These are phyloP conservation scores for Telopea speciosissima DNA, from an alignment of 177 flowering plant species.

Conservation along the genomic window DNA sequence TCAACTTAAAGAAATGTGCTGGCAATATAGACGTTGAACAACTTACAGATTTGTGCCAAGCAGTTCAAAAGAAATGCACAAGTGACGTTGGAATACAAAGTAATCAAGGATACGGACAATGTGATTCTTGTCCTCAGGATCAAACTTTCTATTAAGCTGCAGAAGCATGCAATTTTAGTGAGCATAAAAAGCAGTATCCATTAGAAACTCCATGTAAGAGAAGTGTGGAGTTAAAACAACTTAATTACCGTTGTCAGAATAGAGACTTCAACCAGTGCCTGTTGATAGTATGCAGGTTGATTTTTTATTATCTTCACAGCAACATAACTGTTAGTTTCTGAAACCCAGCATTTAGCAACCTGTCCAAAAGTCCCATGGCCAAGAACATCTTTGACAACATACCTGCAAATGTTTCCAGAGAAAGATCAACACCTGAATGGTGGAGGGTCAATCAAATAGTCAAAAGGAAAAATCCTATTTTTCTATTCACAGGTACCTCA, in stretches of 20 bases:
- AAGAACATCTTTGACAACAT: conserved; percentile 89
- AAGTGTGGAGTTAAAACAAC: neutral
- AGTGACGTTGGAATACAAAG: conserved; percentile 77
- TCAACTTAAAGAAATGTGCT: neutral
- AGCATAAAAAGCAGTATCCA: neutral
- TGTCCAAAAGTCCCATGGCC: conserved; percentile 99
- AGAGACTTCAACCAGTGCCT: conserved; percentile 96
- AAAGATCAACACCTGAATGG: neutral
- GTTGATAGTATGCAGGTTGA: conserved; percentile 95
- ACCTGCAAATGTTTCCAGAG: conserved; percentile 36
- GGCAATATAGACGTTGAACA: neutral
- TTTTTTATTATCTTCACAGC: conserved; percentile 96
- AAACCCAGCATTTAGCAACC: conserved; percentile 96
- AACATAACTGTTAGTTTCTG: conserved; percentile 68
- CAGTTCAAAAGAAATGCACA: conserved; percentile 95
- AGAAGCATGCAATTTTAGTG: conserved; percentile 8
- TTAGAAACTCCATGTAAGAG: neutral
- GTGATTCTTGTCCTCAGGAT: conserved; percentile 95
- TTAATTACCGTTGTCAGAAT: conserved; percentile 64
- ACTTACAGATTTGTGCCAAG: conserved; percentile 93
- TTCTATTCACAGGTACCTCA: no score
- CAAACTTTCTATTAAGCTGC: conserved; percentile 88
- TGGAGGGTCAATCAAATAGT: neutral
- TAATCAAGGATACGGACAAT: conserved; percentile 94
- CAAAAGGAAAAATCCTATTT: neutral